A percentile compares a stretch with the other conserved stretches of the same genome.
Conservation (phyloP, 176 grass and related monocot species). For the Triticum timopheevii region DNA sequence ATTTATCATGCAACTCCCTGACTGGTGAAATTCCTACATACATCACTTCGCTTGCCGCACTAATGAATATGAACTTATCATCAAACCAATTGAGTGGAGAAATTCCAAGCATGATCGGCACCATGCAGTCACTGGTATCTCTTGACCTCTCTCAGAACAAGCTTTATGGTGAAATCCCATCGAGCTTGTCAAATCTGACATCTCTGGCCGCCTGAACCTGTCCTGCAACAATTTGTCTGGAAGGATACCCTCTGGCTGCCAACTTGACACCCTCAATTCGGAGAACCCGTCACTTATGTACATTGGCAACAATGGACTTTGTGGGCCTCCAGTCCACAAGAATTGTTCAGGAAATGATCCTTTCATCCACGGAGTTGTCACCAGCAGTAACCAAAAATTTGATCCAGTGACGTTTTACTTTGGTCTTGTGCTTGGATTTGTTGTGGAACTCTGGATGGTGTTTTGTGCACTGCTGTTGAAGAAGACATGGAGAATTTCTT, state of each 20-base stretch:
- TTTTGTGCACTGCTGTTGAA: conserved; percentile 22
- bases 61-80: conserved; percentile 37
- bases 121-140: conserved; percentile 31
- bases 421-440: not conserved
- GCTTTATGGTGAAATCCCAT: no score
- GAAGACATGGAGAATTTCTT: conserved; percentile 32
- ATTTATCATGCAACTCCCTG: conserved; percentile 35
- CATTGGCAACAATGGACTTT: conserved; percentile 21
- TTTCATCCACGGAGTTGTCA: no score
- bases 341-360: not conserved
- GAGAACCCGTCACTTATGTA: conserved; percentile 11
- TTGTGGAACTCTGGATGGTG: conserved; percentile 31
- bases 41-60: not conserved
- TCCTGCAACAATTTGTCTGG: no score
- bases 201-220: no score
- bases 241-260: not conserved
- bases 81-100: conserved; percentile 15
- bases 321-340: conserved; percentile 14
- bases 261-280: conserved; percentile 11
- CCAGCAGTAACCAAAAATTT: not conserved
- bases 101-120: conserved; percentile 26
- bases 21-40: conserved; percentile 28
- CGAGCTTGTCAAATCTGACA: no score
- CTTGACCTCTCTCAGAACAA: no score
- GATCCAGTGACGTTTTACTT: not conserved